Evolutionary conservation across 202 grass and related monocot species (phyloP).

Genomic region (Panicum virgatum): DNA sequence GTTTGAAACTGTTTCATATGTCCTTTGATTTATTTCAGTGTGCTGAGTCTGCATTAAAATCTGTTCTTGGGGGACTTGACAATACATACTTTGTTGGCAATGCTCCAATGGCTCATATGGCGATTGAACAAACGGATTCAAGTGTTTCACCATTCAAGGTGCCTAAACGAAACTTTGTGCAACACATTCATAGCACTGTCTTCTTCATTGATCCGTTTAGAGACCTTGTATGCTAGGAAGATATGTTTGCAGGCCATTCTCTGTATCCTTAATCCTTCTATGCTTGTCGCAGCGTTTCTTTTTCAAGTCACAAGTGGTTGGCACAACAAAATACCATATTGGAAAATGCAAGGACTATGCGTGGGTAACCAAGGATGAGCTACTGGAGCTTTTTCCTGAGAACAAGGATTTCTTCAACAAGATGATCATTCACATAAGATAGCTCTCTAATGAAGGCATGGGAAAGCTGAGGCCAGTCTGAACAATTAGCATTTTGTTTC

Average conservation of each 20-base stretch:
- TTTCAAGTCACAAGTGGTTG: conserved; percentile 98
- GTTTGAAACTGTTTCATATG: neutral
- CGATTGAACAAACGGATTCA: conserved; percentile 54
- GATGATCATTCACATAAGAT: conserved; percentile 94
- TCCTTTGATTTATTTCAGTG: conserved; percentile 62
- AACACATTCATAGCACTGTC: neutral
- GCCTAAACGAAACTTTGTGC: conserved; percentile 20
- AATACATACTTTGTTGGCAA: conserved; percentile 99
- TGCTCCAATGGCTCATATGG: conserved; percentile 95
- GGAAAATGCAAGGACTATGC: conserved; percentile 75
- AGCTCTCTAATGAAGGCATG: conserved; percentile 2
- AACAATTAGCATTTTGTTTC: conserved; percentile 15
- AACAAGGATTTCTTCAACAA: conserved; percentile 68
- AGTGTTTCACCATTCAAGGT: conserved; percentile 68
- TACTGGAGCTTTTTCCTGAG: conserved; percentile 83
- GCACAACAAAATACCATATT: conserved; percentile 57
- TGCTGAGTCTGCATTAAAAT: conserved; percentile 86
- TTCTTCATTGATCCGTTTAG: neutral
- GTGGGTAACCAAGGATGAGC: conserved; percentile 94
- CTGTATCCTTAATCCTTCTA: conserved; percentile 8
- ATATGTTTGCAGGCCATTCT: neutral
- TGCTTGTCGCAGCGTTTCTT: conserved; percentile 74
- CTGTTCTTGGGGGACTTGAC: conserved; percentile 75
- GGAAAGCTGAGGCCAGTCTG: neutral
- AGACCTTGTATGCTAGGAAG: neutral